A percentile compares a stretch with the other conserved stretches of the same genome.
These are phyloP conservation scores for Xanthoconium stramineum DNA, from an alignment of 768 basidiomycete species.

Conservation along the genomic window DNA sequence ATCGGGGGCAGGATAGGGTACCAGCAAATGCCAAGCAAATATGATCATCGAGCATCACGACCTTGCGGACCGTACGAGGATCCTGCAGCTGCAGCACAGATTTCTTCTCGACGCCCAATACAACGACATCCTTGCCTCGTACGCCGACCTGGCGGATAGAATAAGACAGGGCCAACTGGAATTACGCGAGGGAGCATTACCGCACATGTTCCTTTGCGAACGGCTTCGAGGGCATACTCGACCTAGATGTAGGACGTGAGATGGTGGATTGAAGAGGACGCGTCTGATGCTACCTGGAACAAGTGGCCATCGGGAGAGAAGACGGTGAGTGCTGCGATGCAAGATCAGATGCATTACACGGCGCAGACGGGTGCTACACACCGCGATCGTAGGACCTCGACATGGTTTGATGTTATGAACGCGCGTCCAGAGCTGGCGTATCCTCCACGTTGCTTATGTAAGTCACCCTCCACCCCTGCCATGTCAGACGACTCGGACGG, in stretches of 20 bases:
- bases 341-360: slow-evolving; percentile 1
- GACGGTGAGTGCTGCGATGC: slow-evolving; percentile 78
- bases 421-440: slow-evolving; percentile 45
- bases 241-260: slow-evolving; percentile 55
- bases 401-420: slow-evolving; percentile 48
- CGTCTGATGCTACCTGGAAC: slow-evolving; percentile 71
- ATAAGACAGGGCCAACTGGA: slow-evolving; percentile 1
- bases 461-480: not conserved
- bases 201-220: slow-evolving; percentile 94
- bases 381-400: slow-evolving; percentile 98
- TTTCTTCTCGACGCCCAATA: slow-evolving; percentile 99
- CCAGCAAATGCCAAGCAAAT: slow-evolving; percentile 97
- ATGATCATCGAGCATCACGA: slow-evolving; percentile 98
- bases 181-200: slow-evolving; percentile 43
- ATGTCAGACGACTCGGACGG: slow-evolving; percentile 25
- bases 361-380: slow-evolving; percentile 31
- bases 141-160: slow-evolving; percentile 74
- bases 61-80: slow-evolving; percentile 94
- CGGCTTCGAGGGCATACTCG: slow-evolving; percentile 98
- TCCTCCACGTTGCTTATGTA: slow-evolving; percentile 23
- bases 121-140: slow-evolving; percentile 90
- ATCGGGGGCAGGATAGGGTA: slow-evolving; percentile 35
- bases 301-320: slow-evolving; percentile 99
- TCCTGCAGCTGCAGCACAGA: slow-evolving; percentile 96
- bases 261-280: slow-evolving; percentile 19